These are phyloP conservation scores for Mallotus nudiflorus DNA, from an alignment of 345 rosid species.

Conservation along the genomic window DNA sequence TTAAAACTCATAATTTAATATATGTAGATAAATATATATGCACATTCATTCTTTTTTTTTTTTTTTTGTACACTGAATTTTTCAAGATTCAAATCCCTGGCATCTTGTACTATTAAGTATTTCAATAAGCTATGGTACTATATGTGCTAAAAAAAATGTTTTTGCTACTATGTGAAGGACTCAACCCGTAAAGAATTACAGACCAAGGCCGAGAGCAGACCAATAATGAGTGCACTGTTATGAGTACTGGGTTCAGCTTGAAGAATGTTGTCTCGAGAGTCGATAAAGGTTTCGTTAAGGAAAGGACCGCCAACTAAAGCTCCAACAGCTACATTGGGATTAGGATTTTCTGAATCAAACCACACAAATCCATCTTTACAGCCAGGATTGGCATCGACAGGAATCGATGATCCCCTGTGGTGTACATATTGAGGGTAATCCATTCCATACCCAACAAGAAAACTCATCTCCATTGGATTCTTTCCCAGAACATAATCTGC, in stretches of 20 bases:
- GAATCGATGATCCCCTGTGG: conserved; percentile 31
- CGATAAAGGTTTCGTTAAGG: conserved; percentile 20
- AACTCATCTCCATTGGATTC: conserved; percentile 30
- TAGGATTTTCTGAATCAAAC: conserved; percentile 15
- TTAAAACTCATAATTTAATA: too few species aligned
- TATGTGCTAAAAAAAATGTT: too few species aligned
- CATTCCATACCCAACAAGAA: conserved; percentile 19
- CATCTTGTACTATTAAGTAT: too few species aligned
- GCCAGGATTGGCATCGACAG: conserved; percentile 4
- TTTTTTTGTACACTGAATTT: too few species aligned
- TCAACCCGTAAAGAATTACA: too few species aligned
- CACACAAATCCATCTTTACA: conserved; percentile 27
- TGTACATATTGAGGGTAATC: conserved; percentile 21
- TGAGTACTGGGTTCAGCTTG: conserved; percentile 27
- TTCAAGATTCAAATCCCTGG: too few species aligned
- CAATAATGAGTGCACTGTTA: conserved; percentile 23
- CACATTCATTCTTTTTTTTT: too few species aligned
- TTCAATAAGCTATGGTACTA: too few species aligned
- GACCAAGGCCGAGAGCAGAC: conserved; percentile 25
- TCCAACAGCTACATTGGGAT: conserved; percentile 25
- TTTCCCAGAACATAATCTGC: conserved; percentile 26
- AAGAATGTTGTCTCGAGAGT: conserved; percentile 11
- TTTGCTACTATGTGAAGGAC: too few species aligned
- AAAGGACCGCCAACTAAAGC: conserved; percentile 28
- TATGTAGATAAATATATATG: too few species aligned